Evolutionary conservation across 495 filamentous ascomycete genomes (phyloP).

Genomic region (Aspergillus ellipticus): DNA sequence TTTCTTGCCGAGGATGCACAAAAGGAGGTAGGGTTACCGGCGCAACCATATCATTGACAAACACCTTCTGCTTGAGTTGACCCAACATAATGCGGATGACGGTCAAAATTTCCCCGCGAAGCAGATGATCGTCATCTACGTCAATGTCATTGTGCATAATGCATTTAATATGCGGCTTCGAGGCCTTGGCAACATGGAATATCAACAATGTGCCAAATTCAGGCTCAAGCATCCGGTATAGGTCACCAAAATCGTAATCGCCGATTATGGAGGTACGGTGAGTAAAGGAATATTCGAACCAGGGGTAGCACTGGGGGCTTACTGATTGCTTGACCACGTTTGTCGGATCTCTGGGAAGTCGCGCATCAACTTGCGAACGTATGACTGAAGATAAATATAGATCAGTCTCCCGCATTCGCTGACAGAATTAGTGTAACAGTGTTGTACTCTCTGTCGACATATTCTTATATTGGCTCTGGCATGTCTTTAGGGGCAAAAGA

Average conservation of each 20-base stretch:
- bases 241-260: constrained; percentile 7
- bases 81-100: constrained; percentile 11
- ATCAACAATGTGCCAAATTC: constrained; percentile 7
- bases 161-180: constrained; percentile 13
- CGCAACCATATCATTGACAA: constrained; percentile 13
- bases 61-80: constrained; percentile 11
- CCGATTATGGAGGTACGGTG: constrained; percentile 19
- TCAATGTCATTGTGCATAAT: constrained; percentile 14
- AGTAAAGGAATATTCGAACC: background rate
- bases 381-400: constrained; percentile 1
- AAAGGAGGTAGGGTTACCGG: constrained; percentile 6
- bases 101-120: constrained; percentile 8
- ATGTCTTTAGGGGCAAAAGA: constrained; percentile 2
- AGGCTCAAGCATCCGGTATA: constrained; percentile 4
- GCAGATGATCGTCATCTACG: constrained; percentile 6
- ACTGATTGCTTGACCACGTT: constrained; percentile 1
- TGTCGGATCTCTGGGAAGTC: constrained; percentile 5
- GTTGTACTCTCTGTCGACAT: constrained; percentile 4
- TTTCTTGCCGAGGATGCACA: background rate
- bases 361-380: background rate
- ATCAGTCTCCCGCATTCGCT: constrained; percentile 3
- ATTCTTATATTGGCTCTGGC: constrained; percentile 6
- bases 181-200: background rate
- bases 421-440: background rate
- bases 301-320: background rate